Base-by-base conservation (phyloP, 2,329 filamentous ascomycete genomes). In the Beauveria rudraprayagi region DNA sequence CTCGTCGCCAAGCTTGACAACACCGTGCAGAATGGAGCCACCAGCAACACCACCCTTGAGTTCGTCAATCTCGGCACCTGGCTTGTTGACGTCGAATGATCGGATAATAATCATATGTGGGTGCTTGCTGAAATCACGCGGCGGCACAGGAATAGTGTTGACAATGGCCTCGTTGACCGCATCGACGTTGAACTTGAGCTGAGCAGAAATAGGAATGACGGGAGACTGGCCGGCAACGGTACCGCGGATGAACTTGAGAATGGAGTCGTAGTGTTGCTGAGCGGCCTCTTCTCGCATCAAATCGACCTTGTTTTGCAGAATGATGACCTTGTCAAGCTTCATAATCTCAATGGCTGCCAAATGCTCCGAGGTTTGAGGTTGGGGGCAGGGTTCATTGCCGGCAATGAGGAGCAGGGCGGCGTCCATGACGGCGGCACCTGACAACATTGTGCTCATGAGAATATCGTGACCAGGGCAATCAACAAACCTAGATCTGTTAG, bases 371-470 rank as follows among this genome's bases (percentile, higher is more conserved):
- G 94, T 99, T 79, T 99, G 94, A 56, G 94, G 94, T 77, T 99
- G 94, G 40, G 94, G 94, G 80, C 94, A 97, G 57, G 91, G 87
- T 88, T 99, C 94, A 80, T 99, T 99, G 75, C 94, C 94, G 64
- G 94, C 94, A 73, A 99, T 97, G 60, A 99, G 83, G 61, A 99
- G 86, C 63, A 99, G 85, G 19, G 94, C 94, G 66, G 94, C 94
- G 78, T 99, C 94, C 94, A 99, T 99, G 84, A 99, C 94, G 66
- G 94, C 94, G 70, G 94, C 94, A 72, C 94, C 94, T 72, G 94
- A 99, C 83, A 99, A 88, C 94, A 99, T 99, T 70, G 94, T 99
- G 79, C 93, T 97, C 94, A 99, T 99, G 76, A 99, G 92, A 92
- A 99, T 99, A 80, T 99, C 94, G 90, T 99, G 94, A 77, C 94